Base-by-base conservation (phyloP, 2,329 filamentous ascomycete species). In the Neurospora crassa region DNA sequence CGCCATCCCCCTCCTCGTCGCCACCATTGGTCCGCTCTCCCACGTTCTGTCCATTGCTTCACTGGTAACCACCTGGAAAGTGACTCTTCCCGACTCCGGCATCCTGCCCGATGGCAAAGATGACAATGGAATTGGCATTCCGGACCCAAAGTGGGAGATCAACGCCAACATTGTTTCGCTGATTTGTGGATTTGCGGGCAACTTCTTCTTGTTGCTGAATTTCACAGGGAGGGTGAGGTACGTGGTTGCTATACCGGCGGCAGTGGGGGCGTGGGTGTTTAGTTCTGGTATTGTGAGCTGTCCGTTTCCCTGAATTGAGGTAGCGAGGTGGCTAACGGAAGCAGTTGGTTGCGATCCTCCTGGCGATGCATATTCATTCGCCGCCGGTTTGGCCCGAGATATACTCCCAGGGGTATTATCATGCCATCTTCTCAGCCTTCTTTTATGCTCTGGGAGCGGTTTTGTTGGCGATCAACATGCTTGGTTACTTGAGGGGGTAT, bases 401-500 rank as follows among this genome's bases (percentile, higher is more conserved):
- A 76, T 91, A 90, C 77, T 90, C 89, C 0, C 89, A 92, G 77
- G 90, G 89, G 0, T 92, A 88, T 76, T 92, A 90, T 89, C 89
- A 91, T 76, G 90, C 87, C 1, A 83, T 92, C 14, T 86, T 90
- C 29, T 89, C 90, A 0, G 87, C 89, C 1, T 78, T 82, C 1
- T 82, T 91, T 10, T 92, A 92, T 78, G 82, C 89, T 59, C 77
- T 90, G 18, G 87, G 89, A 72, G 87, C 87, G 6, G 83, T 88
- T 78, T 82, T 91, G 10, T 80, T 92, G 0, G 89, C 91, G 84
- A 79, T 90, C 73, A 92, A 92, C 74, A 91, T 92, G 88, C 79
- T 90, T 20, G 90, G 90, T 1, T 91, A 90, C 74, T 88, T 91
- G 71, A 82, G 90, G 0, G 89, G 90, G 1, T 88, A 90, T 74